Evolutionary conservation across 148 eudicot genomes (phyloP), one percentile per base, ranked within the genome.

Genomic region (Diospyros lotus): DNA sequence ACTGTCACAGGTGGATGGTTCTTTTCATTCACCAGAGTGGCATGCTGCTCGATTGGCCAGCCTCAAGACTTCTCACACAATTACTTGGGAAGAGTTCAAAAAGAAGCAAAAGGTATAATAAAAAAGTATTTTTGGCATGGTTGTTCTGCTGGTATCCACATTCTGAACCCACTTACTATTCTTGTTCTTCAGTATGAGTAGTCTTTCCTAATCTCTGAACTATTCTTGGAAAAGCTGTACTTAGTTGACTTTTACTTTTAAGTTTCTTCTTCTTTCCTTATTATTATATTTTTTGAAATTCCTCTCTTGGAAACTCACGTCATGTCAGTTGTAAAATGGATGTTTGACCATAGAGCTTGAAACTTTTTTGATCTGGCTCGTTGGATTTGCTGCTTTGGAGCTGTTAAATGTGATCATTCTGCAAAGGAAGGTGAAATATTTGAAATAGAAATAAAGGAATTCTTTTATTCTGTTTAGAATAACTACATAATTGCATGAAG

Each of bases 1-100:
- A 71, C 81, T 67, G 79, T 87, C 94, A 78, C 98, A 95, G 98
- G 96, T 92, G 96, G 98, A 95, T 92, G 96, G 98, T 90, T 95
- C 98, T 80, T 95, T 95, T 92, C 98, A 95, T 95, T 89, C 98
- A 87, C 98, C 98, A 95, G 97, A 92, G 82, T 95, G 98, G 98
- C 98, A 95, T 92, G 97, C 96, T 81, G 98, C 98, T 84, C 98
- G 97, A 79, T 89, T 94, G 97, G 96, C 96, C 66, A 94, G 89
- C 84, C 90, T 94, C 64, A 94, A 89, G 74, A 94, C 96, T 45
- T 90, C 98, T 43, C 98, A 92, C 85, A 95, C 98, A 64, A 83
- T 95, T 76, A 95, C 97, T 38, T 95, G 98, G 98, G 98, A 95
- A 84, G 98, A 95, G 85, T 95, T 66, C 78, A 95, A 93, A 66